Percentiles rank a stretch among this genome's conserved stretches.
Conservation (phyloP, 257 asterid genomes). For the Solanum neorickii region DNA sequence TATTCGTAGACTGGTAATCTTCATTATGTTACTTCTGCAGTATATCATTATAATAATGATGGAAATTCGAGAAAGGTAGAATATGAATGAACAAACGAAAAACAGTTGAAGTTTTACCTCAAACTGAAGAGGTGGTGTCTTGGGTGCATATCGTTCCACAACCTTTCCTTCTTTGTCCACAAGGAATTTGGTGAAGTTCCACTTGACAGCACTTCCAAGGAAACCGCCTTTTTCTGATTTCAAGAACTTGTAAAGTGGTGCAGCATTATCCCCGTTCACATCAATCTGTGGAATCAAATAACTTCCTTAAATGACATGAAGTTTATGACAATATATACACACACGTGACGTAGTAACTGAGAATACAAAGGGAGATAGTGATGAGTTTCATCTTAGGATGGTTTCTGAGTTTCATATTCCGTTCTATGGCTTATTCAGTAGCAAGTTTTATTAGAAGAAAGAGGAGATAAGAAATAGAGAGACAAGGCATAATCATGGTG, state of each 20-base stretch:
- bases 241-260: conserved; percentile 75
- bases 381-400: neutral
- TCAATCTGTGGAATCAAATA: conserved; percentile 33
- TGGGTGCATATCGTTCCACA: conserved; percentile 59
- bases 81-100: neutral
- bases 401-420: neutral
- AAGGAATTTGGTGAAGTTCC: conserved; percentile 85
- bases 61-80: neutral
- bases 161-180: conserved; percentile 69
- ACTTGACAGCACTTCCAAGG: conserved; percentile 54
- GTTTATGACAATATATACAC: neutral
- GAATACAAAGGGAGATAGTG: neutral
- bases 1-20: neutral
- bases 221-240: conserved; percentile 61
- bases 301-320: neutral
- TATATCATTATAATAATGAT: neutral
- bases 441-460: neutral
- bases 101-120: conserved; percentile 30
- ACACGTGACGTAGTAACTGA: neutral
- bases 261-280: conserved; percentile 59
- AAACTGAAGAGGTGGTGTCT: conserved; percentile 59
- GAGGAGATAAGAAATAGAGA: neutral
- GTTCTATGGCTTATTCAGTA: neutral
- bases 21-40: neutral
- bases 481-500: neutral